Conservation (phyloP, 352 stramenopile species). For the Pythium coloratum region DNA sequence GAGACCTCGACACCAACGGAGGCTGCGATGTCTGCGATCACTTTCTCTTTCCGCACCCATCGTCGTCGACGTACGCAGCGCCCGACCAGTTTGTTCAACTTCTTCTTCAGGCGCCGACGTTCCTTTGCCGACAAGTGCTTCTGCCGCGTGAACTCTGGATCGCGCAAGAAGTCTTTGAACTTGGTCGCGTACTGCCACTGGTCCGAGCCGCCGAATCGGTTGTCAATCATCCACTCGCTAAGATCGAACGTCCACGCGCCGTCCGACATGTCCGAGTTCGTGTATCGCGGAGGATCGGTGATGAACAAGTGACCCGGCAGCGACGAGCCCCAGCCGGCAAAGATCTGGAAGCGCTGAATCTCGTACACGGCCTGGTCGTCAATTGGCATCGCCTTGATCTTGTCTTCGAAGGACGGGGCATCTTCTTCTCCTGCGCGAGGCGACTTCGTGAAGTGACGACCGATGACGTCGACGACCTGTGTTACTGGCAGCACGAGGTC, state of each 20-base stretch:
- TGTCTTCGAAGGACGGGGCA: slow-evolving; percentile 55
- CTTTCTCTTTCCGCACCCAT: slow-evolving; percentile 77
- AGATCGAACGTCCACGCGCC: slow-evolving; percentile 59
- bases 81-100: slow-evolving; percentile 80
- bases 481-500: slow-evolving; percentile 71
- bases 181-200: slow-evolving; percentile 87
- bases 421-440: slow-evolving; percentile 28
- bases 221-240: slow-evolving; percentile 80
- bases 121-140: slow-evolving; percentile 54
- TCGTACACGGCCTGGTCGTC: slow-evolving; percentile 74
- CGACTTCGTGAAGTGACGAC: slow-evolving; percentile 15
- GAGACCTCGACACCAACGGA: slow-evolving; percentile 14
- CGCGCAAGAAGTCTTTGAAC: slow-evolving; percentile 82
- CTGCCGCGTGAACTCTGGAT: slow-evolving; percentile 51
- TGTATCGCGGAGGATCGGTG: slow-evolving; percentile 73
- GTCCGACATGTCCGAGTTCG: slow-evolving; percentile 74
- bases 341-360: slow-evolving; percentile 86
- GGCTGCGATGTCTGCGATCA: slow-evolving; percentile 46
- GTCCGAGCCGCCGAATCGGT: slow-evolving; percentile 61
- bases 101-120: slow-evolving; percentile 71
- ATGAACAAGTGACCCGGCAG: slow-evolving; percentile 77
- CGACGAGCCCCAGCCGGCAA: slow-evolving; percentile 77
- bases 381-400: slow-evolving; percentile 52
- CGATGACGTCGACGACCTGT: slow-evolving; percentile 44
- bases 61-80: slow-evolving; percentile 75